These are phyloP conservation scores for Mycena capillaripes DNA, from an alignment of 768 basidiomycete genomes.

Conservation along the genomic window DNA sequence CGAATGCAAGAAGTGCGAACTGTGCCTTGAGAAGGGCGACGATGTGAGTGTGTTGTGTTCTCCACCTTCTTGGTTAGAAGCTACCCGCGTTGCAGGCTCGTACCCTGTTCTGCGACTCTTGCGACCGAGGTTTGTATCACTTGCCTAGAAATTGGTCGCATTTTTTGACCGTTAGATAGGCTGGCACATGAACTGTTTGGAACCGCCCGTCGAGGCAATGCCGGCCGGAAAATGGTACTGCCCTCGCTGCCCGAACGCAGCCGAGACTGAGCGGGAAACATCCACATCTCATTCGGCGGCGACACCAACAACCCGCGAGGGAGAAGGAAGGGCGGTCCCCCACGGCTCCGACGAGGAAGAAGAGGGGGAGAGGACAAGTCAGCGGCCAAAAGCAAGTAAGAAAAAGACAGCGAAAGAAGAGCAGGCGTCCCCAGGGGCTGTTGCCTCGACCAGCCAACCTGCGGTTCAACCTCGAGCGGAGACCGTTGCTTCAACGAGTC, in stretches of 20 bases:
- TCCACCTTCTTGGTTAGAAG: conserved; percentile 23
- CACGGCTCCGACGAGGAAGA: conserved; percentile 51
- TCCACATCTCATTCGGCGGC: conserved; percentile 52
- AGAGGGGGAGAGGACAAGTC: conserved; percentile 29
- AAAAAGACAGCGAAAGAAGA: conserved; percentile 40
- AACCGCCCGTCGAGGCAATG: conserved; percentile 76
- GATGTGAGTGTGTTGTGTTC: conserved; percentile 76
- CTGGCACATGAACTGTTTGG: conserved; percentile 88
- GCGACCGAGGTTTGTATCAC: conserved; percentile 80
- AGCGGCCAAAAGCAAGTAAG: conserved; percentile 38
- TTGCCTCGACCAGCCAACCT: neutral
- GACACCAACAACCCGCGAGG: conserved; percentile 45
- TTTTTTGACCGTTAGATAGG: conserved; percentile 56
- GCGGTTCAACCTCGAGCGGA: neutral
- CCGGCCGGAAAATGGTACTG: conserved; percentile 88
- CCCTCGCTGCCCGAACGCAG: conserved; percentile 64
- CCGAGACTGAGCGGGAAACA: conserved; percentile 41
- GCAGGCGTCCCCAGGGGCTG: conserved; percentile 34
- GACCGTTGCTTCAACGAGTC: neutral
- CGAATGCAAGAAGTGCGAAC: conserved; percentile 93
- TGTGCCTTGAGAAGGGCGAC: conserved; percentile 87
- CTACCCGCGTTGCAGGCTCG: conserved; percentile 64
- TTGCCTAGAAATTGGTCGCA: conserved; percentile 35
- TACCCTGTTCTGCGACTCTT: conserved; percentile 93
- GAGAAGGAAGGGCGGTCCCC: conserved; percentile 49